Conservation (phyloP, 2,329 filamentous ascomycete species). For the Podosphaera xanthii region DNA sequence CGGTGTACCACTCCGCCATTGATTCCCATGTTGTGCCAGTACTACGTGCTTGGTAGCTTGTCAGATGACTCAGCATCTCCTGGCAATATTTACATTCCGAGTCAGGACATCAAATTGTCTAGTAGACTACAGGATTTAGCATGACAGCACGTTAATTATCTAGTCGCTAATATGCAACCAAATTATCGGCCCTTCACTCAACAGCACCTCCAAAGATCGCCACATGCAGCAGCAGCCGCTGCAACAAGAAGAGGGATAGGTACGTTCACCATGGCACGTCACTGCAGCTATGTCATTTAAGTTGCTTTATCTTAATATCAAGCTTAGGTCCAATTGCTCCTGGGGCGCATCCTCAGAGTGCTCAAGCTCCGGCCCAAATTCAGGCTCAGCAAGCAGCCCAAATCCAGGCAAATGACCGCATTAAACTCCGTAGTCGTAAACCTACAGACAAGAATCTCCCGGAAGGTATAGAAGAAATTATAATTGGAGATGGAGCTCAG, state of each 20-base stretch:
- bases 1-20: too few relatives aligned
- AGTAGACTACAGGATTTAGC: background rate
- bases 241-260: slow-evolving; percentile 16
- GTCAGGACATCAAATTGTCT: too few relatives aligned
- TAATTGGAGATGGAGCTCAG: slow-evolving; percentile 60
- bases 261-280: slow-evolving; percentile 10
- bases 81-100: background rate
- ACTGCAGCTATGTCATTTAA: slow-evolving; percentile 5
- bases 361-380: slow-evolving; percentile 31
- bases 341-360: slow-evolving; percentile 15
- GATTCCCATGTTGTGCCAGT: too few relatives aligned
- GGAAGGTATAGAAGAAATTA: slow-evolving; percentile 63
- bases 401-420: slow-evolving; percentile 36
- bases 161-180: slow-evolving; percentile 11
- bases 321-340: slow-evolving; percentile 14
- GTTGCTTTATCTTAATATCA: background rate
- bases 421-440: slow-evolving; percentile 64
- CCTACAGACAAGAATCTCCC: slow-evolving; percentile 91
- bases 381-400: slow-evolving; percentile 29
- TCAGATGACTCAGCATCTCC: too few relatives aligned
- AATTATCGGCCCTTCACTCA: slow-evolving; percentile 13
- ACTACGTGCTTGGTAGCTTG: too few relatives aligned
- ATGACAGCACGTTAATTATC: background rate
- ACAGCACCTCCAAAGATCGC: slow-evolving; percentile 12
- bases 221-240: slow-evolving; percentile 10